Base-by-base conservation (phyloP, 371 early-diverging fungal species). In the Massospora cicadina region DNA sequence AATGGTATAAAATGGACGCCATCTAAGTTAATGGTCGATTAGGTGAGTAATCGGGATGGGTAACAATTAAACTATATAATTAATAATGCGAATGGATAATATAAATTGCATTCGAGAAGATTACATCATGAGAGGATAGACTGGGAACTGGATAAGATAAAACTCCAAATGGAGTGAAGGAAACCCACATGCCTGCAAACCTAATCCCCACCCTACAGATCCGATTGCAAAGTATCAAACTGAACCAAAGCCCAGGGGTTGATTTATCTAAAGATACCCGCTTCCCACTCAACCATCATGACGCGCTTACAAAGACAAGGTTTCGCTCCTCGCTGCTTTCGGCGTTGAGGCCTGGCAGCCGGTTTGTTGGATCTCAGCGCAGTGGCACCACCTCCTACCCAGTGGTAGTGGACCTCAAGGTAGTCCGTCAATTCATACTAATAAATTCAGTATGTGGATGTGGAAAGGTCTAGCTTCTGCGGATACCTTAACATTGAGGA, bases 401-500 rank as follows among this genome's bases (percentile, higher is more conserved):
- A 12, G 58, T 57, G 28, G 26, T 26, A 12, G 28, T 57, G 13
- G 58, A 57, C 2, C 13, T 30, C 10, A 10, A 61, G 32, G 25
- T 25, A 53, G 29, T 13, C 21, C 54, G n/a, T 60, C 53, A 27
- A 55, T 32, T 2, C 29, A 27, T 63, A 33, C 31, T 32, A 33
- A 24, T 55, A 62, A 25, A 23, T 32, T 43, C 72, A 89, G 88
- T 80, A 86, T 74, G 85, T 91, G n/a, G 83, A 90, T 71, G 68
- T 89, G 58, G 67, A 75, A 32, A 79, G 76, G 56, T 84, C 87
- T 25, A 83, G 77, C 61, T 68, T 90, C 53, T 84, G 86, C 68
- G 92, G 90, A 53, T 89, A 88, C 65, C 76, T 91, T 27, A 79
- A 81, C 66, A 91, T 91, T 66, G 76, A 82, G 67, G 88, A 88